Base-by-base conservation (phyloP, 306 rosid genomes). In the Lotus japonicus region DNA sequence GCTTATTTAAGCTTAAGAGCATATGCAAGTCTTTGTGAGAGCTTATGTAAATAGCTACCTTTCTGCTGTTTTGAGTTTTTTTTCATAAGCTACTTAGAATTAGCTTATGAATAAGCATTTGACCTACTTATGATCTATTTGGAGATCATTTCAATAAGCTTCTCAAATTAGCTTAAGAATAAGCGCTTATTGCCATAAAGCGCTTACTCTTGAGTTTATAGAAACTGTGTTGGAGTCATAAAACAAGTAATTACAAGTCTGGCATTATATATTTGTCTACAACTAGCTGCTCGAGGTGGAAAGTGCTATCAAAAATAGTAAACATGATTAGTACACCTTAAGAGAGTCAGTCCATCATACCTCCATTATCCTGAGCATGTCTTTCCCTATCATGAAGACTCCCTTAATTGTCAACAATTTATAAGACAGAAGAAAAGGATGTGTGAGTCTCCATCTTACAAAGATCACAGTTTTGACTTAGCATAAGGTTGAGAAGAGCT, bases 341-440 rank as follows among this genome's bases (percentile, higher is more conserved):
- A 67, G 72, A 73, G 12, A 59, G 58, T 48, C 46, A 26, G 5
- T 26, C 31, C 50, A 67, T 50, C 74, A 38, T 85, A 94, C 98
- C 97, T 79, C 74, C 49, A 82, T 16, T 7, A 86, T 86, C 78
- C 82, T 68, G 80, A 82, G 64, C 64, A 86, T 3, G 68, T 94
- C 95, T 62, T 77, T 88, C 77, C 97, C 96, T 48, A 90, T 79
- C 65, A 85, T 71, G 68, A 82, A 84, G 77, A 85, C 67, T 31
- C 97, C 98, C 98, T 94, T 53, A 68, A 80, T 75, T 55, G 66
- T 65, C 65, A 83, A 67, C 5, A 78, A 31, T 49, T 58, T 23
- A 64, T 13, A 67, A 65, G 48, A 58, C 35, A 65, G 61, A 16
- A 43, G 68, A 71, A 79, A 59, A 66, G 26, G 14, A 36, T 28